Evolutionary conservation across 139 green algal species (phyloP), one percentile per base, ranked within the genome.

Genomic region (Chlamydomonas asymmetrica): DNA sequence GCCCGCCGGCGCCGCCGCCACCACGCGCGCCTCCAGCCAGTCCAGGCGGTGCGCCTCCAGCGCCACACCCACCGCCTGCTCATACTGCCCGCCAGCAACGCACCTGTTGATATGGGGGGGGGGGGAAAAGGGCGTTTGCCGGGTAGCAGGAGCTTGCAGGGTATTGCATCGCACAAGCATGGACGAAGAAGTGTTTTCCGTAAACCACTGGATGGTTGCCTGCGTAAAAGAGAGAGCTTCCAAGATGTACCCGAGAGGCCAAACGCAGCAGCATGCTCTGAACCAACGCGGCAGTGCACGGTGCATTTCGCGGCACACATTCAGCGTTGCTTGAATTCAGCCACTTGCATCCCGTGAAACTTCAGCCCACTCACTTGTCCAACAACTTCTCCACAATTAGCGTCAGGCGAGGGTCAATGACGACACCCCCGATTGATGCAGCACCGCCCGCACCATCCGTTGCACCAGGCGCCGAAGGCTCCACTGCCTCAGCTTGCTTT

Each of bases 61-160:
- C 9, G 95, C 94, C 25, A 99, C 87, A 10, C 96, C 96, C 27
- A 99, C 85, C 5, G 95, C 97, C 83, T 99, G 97, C 85, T 97
- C 87, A 66, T 81, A 94, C 84, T 98, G 92, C 4, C 92, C 87
- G 43, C 96, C 59, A 3, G 41, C 38, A 34, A 77, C 4, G 32
- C 71, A 77, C 71, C 71, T 77, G 59, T n/a, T 34, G 45, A 5
- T 29, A 20, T 22, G 29, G 18, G 40, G 41, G 41, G n/a, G 63
- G 10, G 38, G 63, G 27, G 61, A 27, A 48, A 41, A n/a, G n/a
- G 7, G 29, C 43, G 16, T 59, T 20, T 59, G 61, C 61, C 34
- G 9, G 61, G 45, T 18, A 54, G 45, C 45, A 54, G 13, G 45
- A 18, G 45, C 45, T 27, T 54, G 45, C 45, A 54, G 45, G 13